Evolutionary conservation across 495 filamentous ascomycete species (phyloP), one percentile per base, ranked within the genome.

Genomic region (Neurospora sp.): DNA sequence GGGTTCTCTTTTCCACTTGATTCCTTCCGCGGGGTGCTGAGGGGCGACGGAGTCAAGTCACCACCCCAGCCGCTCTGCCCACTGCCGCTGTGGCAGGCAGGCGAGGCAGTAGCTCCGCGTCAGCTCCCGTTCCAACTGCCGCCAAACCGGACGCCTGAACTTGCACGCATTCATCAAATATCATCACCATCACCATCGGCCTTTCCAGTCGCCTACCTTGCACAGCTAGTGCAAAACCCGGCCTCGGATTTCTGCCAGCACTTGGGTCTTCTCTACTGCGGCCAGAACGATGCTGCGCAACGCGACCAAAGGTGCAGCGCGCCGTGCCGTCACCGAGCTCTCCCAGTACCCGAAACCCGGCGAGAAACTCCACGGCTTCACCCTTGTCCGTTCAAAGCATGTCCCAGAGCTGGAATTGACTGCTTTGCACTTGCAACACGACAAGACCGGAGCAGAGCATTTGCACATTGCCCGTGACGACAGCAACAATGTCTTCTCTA

Each of bases 401-500:
- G 92, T 98, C 1, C 94, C 96, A 2, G 96, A 98, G 81, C 86
- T 98, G 40, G 94, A 98, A 79, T 82, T 99, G 71, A 95, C 94
- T 3, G 96, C 96, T 4, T 82, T 98, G 44, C 92, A 96, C 73
- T 85, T 98, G 75, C 90, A 89, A 73, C 96, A 99, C 79, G 91
- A 97, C 82, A 93, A 92, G 83, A 99, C 96, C 7, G 92, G 94
- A 72, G 95, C 96, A 22, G 93, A 99, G 72, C 97, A 98, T 78
- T 89, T 99, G 39, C 96, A 99, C 84, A 89, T 99, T 74, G 96
- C 92, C 0, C 87, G 94, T 71, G 93, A 98, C 65, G 96, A 99
- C 79, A 91, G 91, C 84, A 99, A 99, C 82, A 99, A 98, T 92
- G 96, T 98, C 74, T 99, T 99, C 85, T 97, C 94, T 9, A 94